Percentiles rank a stretch among this genome's conserved stretches.
phyloP scores from a whole-genome alignment of 805 yeast species.

The Nakazawaea sp. region DNA sequence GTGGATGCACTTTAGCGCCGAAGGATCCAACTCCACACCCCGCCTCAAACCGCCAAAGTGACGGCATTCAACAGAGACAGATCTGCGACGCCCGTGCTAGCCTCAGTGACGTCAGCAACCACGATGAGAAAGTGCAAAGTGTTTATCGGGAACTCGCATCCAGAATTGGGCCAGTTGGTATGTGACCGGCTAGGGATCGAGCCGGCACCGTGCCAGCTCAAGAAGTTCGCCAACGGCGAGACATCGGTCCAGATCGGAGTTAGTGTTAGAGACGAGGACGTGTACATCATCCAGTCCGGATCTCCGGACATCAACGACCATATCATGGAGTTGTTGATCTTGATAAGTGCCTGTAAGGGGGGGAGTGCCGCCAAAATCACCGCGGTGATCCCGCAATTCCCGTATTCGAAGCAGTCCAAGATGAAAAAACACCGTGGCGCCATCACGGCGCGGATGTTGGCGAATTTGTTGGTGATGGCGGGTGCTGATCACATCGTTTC shows the following conservation, averaged over 20 bases:
- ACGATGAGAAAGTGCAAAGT: conserved; percentile 94
- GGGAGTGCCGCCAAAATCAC: conserved; percentile 98
- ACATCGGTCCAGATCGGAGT: conserved; percentile 94
- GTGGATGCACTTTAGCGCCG: too few relatives aligned
- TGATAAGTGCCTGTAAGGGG: conserved; percentile 93
- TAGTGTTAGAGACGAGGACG: conserved; percentile 95
- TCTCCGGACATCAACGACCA: conserved; percentile 86
- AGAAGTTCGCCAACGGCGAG: conserved; percentile 95
- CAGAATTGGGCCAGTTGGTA: conserved; percentile 84
- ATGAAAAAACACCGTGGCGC: conserved; percentile 99
- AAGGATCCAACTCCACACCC: too few relatives aligned
- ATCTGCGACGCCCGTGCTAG: conserved; percentile 5
- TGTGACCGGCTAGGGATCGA: conserved; percentile 89
- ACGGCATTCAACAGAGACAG: conserved; percentile 1
- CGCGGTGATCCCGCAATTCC: conserved; percentile 96
- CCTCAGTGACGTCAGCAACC: conserved; percentile 2
- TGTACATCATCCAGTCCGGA: conserved; percentile 87
- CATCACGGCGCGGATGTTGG: conserved; percentile 96
- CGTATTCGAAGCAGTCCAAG: conserved; percentile 93
- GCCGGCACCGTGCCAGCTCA: conserved; percentile 87
- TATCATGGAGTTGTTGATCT: conserved; percentile 90
- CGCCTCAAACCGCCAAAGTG: too few relatives aligned
- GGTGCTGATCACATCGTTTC: conserved; percentile 99
- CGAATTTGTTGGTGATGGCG: conserved; percentile 91
- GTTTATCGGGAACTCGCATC: conserved; percentile 95